Evolutionary conservation across 768 basidiomycete species (phyloP).

Genomic region (Mycena rosella): DNA sequence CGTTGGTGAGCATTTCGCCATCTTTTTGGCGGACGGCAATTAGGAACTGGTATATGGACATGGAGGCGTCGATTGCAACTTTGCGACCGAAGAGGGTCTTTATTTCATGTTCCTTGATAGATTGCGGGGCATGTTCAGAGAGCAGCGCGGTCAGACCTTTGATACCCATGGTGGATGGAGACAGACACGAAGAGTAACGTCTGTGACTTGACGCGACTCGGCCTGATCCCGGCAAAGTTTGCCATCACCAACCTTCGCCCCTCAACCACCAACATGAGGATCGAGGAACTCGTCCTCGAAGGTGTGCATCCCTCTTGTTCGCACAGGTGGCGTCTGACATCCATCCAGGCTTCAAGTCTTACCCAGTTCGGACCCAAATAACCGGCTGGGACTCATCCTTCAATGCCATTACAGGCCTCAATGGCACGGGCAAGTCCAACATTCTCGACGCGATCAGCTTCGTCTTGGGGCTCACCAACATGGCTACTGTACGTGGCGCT

Average conservation of each 20-base stretch:
- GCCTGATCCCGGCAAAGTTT: no score
- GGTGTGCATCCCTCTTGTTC: constrained; percentile 55
- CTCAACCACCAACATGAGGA: constrained; percentile 77
- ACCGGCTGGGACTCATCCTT: constrained; percentile 98
- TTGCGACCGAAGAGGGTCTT: constrained; percentile 98
- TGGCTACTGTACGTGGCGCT: constrained; percentile 76
- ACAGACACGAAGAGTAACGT: constrained; percentile 1
- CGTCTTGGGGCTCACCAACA: constrained; percentile 97
- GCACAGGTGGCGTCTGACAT: constrained; percentile 2
- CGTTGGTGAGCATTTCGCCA: constrained; percentile 96
- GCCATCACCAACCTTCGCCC: no score
- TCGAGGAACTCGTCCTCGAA: constrained; percentile 96
- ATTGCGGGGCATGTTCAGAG: constrained; percentile 88
- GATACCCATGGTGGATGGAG: constrained; percentile 84
- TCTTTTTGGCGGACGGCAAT: constrained; percentile 98
- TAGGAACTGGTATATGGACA: constrained; percentile 97
- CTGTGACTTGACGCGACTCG: constrained; percentile 46
- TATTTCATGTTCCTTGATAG: constrained; percentile 94
- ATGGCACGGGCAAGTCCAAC: constrained; percentile 98
- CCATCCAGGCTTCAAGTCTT: constrained; percentile 91
- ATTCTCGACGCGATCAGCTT: constrained; percentile 99
- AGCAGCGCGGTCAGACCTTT: constrained; percentile 94
- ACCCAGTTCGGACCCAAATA: constrained; percentile 95
- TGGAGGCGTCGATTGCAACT: constrained; percentile 98
- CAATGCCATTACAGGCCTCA: constrained; percentile 97